phyloP scores from a whole-genome alignment of 2,329 filamentous ascomycete genomes.

The Cadophora sp. region DNA sequence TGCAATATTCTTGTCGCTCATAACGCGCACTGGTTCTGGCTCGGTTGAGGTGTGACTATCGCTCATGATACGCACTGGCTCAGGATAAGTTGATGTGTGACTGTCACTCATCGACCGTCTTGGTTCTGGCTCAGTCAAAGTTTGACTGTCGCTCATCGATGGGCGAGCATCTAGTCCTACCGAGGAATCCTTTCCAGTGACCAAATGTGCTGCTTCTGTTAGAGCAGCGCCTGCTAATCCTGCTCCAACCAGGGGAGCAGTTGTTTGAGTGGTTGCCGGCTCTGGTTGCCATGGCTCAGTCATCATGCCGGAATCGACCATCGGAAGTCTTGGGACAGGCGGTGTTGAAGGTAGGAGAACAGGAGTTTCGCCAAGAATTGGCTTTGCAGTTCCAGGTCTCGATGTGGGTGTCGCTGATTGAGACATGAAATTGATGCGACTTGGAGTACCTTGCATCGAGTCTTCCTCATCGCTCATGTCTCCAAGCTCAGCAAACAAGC shows the following conservation, averaged over 20 bases:
- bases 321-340: constrained; percentile 54
- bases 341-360: constrained; percentile 58
- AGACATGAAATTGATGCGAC: constrained; percentile 53
- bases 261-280: constrained; percentile 32
- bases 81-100: constrained; percentile 30
- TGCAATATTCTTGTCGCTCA: constrained; percentile 32
- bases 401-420: constrained; percentile 50
- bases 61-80: constrained; percentile 25
- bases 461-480: constrained; percentile 81
- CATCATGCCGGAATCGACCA: constrained; percentile 67
- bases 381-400: constrained; percentile 42
- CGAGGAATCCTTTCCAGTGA: neutral
- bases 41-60: constrained; percentile 31
- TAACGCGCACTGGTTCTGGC: constrained; percentile 27
- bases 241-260: constrained; percentile 32
- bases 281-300: constrained; percentile 60
- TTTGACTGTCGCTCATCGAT: constrained; percentile 26
- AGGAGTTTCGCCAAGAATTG: constrained; percentile 30
- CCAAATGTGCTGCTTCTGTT: constrained; percentile 8
- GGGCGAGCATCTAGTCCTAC: constrained; percentile 11
- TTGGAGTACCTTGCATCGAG: constrained; percentile 60
- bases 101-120: constrained; percentile 27
- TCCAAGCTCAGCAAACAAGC: constrained; percentile 88
- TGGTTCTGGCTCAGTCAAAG: constrained; percentile 29
- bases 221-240: constrained; percentile 31